Evolutionary conservation across 805 yeast genomes (phyloP).

Genomic region (Lipomyces mesembrius): DNA sequence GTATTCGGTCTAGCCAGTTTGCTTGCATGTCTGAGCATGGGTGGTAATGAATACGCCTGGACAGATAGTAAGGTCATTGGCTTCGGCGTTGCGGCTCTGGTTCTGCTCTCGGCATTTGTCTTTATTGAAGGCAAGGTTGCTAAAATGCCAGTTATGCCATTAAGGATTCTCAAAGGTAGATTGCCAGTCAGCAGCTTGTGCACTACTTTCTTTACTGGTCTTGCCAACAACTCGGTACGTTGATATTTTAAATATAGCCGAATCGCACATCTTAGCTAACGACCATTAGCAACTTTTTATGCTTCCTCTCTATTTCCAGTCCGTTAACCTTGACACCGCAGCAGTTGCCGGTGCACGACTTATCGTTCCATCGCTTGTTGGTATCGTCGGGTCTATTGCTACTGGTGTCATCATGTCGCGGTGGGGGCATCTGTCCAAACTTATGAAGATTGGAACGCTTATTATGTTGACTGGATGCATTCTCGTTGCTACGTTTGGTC

Average conservation of each 20-base stretch:
- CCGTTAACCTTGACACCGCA: conserved; percentile 59
- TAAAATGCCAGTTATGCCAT: conserved; percentile 69
- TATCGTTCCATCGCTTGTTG: conserved; percentile 64
- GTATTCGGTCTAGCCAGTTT: conserved; percentile 61
- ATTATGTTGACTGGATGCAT: conserved; percentile 55
- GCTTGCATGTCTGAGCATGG: conserved; percentile 69
- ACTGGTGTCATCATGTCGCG: conserved; percentile 69
- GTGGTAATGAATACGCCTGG: conserved; percentile 61
- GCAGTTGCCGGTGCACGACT: conserved; percentile 61
- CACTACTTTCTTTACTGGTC: conserved; percentile 71
- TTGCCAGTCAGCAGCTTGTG: conserved; percentile 68
- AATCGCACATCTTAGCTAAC: background rate
- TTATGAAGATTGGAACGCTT: conserved; percentile 53
- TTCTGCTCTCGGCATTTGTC: conserved; percentile 50
- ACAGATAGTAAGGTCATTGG: conserved; percentile 50
- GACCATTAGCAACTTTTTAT: conserved; percentile 64
- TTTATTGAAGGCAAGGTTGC: conserved; percentile 58
- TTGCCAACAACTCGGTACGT: conserved; percentile 52
- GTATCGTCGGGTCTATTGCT: conserved; percentile 66
- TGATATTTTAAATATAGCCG: background rate
- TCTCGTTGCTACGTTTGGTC: conserved; percentile 44
- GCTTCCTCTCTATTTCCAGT: conserved; percentile 68
- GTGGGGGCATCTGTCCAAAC: conserved; percentile 66
- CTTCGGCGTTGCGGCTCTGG: conserved; percentile 46
- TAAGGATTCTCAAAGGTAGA: conserved; percentile 57